Base-by-base conservation (phyloP, 179 eudicot genomes). In the Spergularia azorica region DNA sequence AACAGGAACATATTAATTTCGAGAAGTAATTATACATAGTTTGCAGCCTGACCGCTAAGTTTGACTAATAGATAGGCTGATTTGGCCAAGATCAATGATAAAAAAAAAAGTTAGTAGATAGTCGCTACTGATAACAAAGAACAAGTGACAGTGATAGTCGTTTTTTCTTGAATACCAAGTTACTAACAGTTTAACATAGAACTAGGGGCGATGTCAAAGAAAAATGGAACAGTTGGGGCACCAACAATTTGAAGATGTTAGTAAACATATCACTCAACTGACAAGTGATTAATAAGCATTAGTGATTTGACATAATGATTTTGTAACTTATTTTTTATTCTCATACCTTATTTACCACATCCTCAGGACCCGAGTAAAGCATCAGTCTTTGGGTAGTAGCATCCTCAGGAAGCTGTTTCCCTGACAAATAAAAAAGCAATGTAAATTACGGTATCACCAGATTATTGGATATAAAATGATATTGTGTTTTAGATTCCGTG, bases 401-500 rank as follows among this genome's bases (percentile, higher is more conserved):
- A 87, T 89, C 93, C 69, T 82, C 85, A 21, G 97, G 95, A 84
- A 95, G 85, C 79, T 88, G 87, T 79, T 86, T 88, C 66, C 95
- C 98, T 95, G 87, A 79, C 72, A 32, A 39, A 57, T 15, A 64
- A 75, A 3, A 51, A 58, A 21, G 8, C 4, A 50, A 70, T 18
- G 8, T 7, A 54, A 20, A 3, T 21, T 9, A 63, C 38, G 79
- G n/a, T 21, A 13, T n/a, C 21, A 51, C 61, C 50, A 62, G 38
- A 15, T 17, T 9, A 72, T 38, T 9, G 43, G 41, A 55, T 32
- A 51, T 38, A 14, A 54, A 56, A 41, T 11, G 46, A 21, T 39
- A 60, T 0, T 5, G 3, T 3, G 41, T 12, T 4, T 50, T 5
- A 21, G n/a, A 32, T 9, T 15, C 14, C 21, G n/a, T 38, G 32